phyloP scores from a whole-genome alignment of 2,329 filamentous ascomycete species.

The Calonectria hongkongensis region DNA sequence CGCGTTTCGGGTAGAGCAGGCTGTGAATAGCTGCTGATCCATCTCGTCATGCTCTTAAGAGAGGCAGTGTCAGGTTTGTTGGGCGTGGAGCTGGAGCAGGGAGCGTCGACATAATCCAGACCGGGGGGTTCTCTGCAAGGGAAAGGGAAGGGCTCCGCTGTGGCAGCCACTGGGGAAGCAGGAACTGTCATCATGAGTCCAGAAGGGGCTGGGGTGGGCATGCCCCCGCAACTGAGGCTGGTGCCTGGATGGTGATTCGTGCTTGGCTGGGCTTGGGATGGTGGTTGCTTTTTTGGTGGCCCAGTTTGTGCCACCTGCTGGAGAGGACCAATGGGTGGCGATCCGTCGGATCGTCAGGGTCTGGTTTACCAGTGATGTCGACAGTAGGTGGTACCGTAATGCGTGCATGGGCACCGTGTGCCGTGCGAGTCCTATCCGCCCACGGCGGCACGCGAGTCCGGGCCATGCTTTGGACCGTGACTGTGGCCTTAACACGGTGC shows the following conservation, averaged over 20 bases:
- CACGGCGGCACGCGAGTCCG: slow-evolving; percentile 8
- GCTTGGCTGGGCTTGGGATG: slow-evolving; percentile 16
- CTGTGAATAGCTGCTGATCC: slow-evolving; percentile 28
- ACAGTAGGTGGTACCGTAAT: not conserved
- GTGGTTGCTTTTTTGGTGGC: slow-evolving; percentile 12
- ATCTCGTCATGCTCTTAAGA: slow-evolving; percentile 20
- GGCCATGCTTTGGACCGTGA: slow-evolving; percentile 8
- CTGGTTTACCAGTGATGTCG: slow-evolving; percentile 24
- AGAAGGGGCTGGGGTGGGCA: slow-evolving; percentile 30
- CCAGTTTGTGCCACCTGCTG: slow-evolving; percentile 2
- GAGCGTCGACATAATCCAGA: slow-evolving; percentile 20
- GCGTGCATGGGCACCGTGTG: not conserved
- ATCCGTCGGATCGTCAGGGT: slow-evolving; percentile 54
- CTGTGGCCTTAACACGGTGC: not conserved
- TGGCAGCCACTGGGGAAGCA: slow-evolving; percentile 36
- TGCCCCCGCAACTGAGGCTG: slow-evolving; percentile 18
- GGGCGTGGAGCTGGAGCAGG: slow-evolving; percentile 35
- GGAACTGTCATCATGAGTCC: slow-evolving; percentile 41
- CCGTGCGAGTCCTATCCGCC: not conserved
- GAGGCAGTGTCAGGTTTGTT: slow-evolving; percentile 42
- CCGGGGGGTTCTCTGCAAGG: slow-evolving; percentile 16
- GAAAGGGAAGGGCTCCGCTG: slow-evolving; percentile 27
- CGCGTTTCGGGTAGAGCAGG: slow-evolving; percentile 39
- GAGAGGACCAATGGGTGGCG: slow-evolving; percentile 22
- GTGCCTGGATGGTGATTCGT: slow-evolving; percentile 11